phyloP scores from a whole-genome alignment of 2,329 filamentous ascomycete species.

The Stachybotrys elegans region DNA sequence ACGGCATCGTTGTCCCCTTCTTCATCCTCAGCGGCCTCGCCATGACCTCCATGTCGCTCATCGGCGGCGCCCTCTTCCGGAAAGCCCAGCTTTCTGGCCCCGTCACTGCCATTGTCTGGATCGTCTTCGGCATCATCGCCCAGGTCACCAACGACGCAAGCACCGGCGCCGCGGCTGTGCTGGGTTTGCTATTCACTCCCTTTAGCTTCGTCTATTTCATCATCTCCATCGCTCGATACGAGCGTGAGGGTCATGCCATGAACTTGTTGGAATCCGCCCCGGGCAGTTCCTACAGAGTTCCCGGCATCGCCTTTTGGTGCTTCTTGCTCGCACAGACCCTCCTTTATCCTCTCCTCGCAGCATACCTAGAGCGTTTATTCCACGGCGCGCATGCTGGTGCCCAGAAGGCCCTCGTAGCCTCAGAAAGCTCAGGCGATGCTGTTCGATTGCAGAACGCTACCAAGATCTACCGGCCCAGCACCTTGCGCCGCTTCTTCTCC shows the following conservation, averaged over 20 bases:
- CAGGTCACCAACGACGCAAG: slow-evolving; percentile 61
- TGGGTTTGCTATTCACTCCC: slow-evolving; percentile 73
- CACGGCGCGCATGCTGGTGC: slow-evolving; percentile 45
- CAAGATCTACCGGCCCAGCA: slow-evolving; percentile 67
- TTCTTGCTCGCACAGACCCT: slow-evolving; percentile 67
- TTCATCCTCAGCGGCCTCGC: slow-evolving; percentile 69
- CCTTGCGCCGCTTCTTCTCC: slow-evolving; percentile 46
- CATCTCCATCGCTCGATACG: slow-evolving; percentile 66
- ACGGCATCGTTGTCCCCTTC: slow-evolving; percentile 61
- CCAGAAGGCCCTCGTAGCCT: slow-evolving; percentile 12
- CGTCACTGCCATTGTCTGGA: slow-evolving; percentile 61
- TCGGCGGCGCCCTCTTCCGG: slow-evolving; percentile 72
- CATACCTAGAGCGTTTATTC: slow-evolving; percentile 58
- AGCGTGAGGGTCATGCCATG: slow-evolving; percentile 52
- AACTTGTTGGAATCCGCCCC: slow-evolving; percentile 58
- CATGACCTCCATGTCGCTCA: slow-evolving; percentile 68
- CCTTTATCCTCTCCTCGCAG: slow-evolving; percentile 66
- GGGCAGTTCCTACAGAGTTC: slow-evolving; percentile 55
- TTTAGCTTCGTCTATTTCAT: slow-evolving; percentile 79
- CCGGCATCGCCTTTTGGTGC: slow-evolving; percentile 68
- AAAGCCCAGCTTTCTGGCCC: slow-evolving; percentile 80
- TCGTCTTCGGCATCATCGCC: slow-evolving; percentile 70
- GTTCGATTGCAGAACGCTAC: slow-evolving; percentile 66
- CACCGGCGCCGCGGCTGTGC: slow-evolving; percentile 57
- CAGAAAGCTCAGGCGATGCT: slow-evolving; percentile 35